Conservation (phyloP, 1,139 yeast genomes). For the Lodderomyces pseudojiufengensis region DNA sequence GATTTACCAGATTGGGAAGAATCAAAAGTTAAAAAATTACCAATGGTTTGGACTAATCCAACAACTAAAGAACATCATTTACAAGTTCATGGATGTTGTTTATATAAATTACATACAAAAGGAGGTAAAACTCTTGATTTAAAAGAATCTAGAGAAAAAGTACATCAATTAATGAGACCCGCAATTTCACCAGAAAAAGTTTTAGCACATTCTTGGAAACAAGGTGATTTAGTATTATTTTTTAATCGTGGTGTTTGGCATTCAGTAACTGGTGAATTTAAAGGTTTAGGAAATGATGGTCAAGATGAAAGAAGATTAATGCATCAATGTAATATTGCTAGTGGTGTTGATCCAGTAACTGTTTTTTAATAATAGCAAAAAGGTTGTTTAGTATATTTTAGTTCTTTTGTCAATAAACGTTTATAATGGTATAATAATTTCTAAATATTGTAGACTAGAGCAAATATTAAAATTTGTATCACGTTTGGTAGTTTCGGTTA, state of each 20-base stretch:
- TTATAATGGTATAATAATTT: too few species aligned
- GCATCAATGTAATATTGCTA: slow-evolving; percentile 92
- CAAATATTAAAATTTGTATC: too few species aligned
- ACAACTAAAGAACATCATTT: slow-evolving; percentile 76
- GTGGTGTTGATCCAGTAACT: slow-evolving; percentile 61
- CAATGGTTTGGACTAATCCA: slow-evolving; percentile 93
- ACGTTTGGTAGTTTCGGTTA: too few species aligned
- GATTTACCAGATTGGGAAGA: slow-evolving; percentile 81
- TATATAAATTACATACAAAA: slow-evolving; percentile 52
- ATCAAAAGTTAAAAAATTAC: slow-evolving; percentile 67
- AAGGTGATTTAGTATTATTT: slow-evolving; percentile 82
- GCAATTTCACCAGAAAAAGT: slow-evolving; percentile 72
- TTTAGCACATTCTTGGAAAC: slow-evolving; percentile 77
- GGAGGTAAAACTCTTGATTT: slow-evolving; percentile 47
- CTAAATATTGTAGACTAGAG: too few species aligned
- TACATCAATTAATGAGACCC: slow-evolving; percentile 74
- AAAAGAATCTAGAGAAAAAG: slow-evolving; percentile 67
- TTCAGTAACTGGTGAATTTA: slow-evolving; percentile 83
- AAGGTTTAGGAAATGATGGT: slow-evolving; percentile 40
- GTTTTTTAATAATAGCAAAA: slow-evolving; percentile 4
- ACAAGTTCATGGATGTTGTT: slow-evolving; percentile 86
- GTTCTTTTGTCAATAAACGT: slow-evolving; percentile 1
- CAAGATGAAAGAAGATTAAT: slow-evolving; percentile 74
- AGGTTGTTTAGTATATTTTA: slow-evolving; percentile 1
- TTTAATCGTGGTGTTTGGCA: slow-evolving; percentile 89